phyloP scores from a whole-genome alignment of 1,139 yeast genomes.

The Yueomyces sp. region DNA sequence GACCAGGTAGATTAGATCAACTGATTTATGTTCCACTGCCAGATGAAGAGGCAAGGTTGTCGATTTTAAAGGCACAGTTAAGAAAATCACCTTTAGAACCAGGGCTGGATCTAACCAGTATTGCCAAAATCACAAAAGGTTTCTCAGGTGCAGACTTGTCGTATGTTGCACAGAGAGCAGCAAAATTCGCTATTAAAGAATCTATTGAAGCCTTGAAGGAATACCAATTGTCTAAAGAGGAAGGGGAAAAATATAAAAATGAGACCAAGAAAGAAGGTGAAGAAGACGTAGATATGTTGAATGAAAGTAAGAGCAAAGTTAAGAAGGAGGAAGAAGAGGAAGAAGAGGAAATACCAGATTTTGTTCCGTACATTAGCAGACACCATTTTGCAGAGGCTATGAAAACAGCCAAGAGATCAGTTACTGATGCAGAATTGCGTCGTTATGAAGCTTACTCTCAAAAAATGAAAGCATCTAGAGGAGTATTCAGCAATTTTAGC shows the following conservation, averaged over 20 bases:
- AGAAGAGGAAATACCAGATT: conserved; percentile 65
- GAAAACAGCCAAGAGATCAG: conserved; percentile 96
- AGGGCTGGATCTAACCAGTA: conserved; percentile 73
- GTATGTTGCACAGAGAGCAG: conserved; percentile 92
- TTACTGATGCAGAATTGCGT: conserved; percentile 89
- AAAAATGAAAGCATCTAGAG: conserved; percentile 87
- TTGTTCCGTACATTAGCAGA: conserved; percentile 86
- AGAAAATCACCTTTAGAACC: conserved; percentile 97
- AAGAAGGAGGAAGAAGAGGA: conserved; percentile 36
- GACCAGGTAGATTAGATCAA: conserved; percentile 98
- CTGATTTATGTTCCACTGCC: conserved; percentile 95
- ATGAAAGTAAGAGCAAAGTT: conserved; percentile 29
- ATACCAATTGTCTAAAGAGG: conserved; percentile 37
- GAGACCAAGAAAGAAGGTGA: conserved; percentile 28
- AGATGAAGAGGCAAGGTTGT: conserved; percentile 81
- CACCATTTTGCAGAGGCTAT: conserved; percentile 94
- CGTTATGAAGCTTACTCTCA: conserved; percentile 97
- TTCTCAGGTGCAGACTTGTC: conserved; percentile 97
- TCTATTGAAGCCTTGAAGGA: conserved; percentile 73
- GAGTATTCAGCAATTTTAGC: conserved; percentile 66
- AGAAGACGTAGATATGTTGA: conserved; percentile 56
- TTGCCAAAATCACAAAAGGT: conserved; percentile 85
- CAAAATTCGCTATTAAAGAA: conserved; percentile 94
- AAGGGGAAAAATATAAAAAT: conserved; percentile 55
- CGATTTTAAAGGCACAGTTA: conserved; percentile 86